Evolutionary conservation across 2,329 filamentous ascomycete species (phyloP).

Genomic region (Podosphaera xanthii): DNA sequence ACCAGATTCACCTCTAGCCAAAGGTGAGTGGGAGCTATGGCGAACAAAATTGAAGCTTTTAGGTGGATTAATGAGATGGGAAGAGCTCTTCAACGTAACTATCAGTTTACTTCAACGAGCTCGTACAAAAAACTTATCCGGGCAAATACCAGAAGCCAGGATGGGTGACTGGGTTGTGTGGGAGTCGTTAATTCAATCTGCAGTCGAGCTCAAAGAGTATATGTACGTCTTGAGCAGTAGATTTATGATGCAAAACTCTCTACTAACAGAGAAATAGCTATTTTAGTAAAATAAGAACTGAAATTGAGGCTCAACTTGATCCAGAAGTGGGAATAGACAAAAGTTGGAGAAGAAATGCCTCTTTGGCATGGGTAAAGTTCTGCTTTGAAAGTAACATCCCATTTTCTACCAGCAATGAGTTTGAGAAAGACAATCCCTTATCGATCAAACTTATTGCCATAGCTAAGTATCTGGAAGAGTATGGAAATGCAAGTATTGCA

Average conservation of each 20-base stretch:
- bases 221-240: slow-evolving; percentile 8
- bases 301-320: slow-evolving; percentile 15
- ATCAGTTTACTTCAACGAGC: slow-evolving; percentile 11
- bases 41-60: slow-evolving; percentile 13
- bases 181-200: slow-evolving; percentile 13
- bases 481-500: slow-evolving; percentile 13
- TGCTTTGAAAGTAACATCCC: slow-evolving; percentile 6
- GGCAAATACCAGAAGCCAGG: slow-evolving; percentile 11
- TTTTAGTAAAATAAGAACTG: slow-evolving; percentile 7
- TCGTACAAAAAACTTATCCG: slow-evolving; percentile 11
- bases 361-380: slow-evolving; percentile 12
- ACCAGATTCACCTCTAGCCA: slow-evolving; percentile 15
- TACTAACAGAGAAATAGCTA: slow-evolving; percentile 4
- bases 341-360: slow-evolving; percentile 16
- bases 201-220: slow-evolving; percentile 7
- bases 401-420: background rate
- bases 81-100: slow-evolving; percentile 12
- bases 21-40: slow-evolving; percentile 17
- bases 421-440: background rate
- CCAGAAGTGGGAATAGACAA: slow-evolving; percentile 14
- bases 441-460: slow-evolving; percentile 5
- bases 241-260: background rate
- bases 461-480: slow-evolving; percentile 12
- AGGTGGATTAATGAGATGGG: slow-evolving; percentile 10
- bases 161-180: slow-evolving; percentile 17